Evolutionary conservation across 225 moss, liverwort and hornwort species (phyloP).

Genomic region (Sphagnum tenellum): DNA sequence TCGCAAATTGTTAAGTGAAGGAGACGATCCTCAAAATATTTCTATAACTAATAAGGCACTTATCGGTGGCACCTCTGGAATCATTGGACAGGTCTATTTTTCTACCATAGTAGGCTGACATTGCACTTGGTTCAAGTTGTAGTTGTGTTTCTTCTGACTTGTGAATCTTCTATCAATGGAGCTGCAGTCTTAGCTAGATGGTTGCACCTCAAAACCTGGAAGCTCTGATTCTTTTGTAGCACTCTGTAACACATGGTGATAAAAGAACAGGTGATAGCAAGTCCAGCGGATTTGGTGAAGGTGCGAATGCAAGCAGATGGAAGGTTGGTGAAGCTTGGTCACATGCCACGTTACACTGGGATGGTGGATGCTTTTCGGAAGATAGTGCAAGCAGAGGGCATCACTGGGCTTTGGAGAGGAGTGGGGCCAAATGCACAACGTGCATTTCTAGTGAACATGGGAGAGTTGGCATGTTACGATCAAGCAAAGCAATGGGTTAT

Average conservation of each 20-base stretch:
- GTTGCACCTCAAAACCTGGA: no score
- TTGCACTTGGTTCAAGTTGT: background rate
- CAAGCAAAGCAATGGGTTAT: constrained; percentile 87
- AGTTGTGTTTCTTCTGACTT: background rate
- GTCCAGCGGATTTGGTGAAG: constrained; percentile 93
- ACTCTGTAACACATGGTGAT: background rate
- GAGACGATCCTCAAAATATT: constrained; percentile 45
- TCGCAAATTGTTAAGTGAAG: constrained; percentile 41
- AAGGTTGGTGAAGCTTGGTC: constrained; percentile 53
- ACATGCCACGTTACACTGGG: constrained; percentile 65
- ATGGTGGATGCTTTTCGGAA: constrained; percentile 63
- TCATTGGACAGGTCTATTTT: constrained; percentile 73
- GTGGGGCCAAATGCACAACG: constrained; percentile 92
- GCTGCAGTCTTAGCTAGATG: background rate
- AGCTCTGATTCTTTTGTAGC: no score
- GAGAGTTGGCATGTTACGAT: constrained; percentile 94
- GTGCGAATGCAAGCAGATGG: constrained; percentile 98
- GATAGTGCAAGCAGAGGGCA: constrained; percentile 65
- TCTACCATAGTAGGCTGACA: no score
- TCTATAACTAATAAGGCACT: constrained; percentile 62
- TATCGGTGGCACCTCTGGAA: constrained; percentile 79
- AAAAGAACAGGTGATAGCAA: constrained; percentile 66
- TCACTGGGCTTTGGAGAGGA: constrained; percentile 81
- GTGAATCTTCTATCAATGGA: background rate
- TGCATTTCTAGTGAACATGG: constrained; percentile 97